Conservation (phyloP, 495 filamentous ascomycete genomes). For the Astrocystis sublimbata region DNA sequence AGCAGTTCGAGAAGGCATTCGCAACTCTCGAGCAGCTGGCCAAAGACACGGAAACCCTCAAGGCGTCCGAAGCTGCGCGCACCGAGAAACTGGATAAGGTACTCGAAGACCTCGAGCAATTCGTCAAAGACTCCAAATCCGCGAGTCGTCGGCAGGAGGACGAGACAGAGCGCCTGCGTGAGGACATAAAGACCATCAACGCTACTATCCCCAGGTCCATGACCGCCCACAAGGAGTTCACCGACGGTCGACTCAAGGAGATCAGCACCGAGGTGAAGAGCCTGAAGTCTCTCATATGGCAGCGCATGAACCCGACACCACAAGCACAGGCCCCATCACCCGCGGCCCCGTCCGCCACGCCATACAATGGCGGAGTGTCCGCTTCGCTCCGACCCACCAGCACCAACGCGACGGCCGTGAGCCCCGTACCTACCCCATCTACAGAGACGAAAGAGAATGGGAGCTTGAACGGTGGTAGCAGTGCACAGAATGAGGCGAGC, state of each 20-base stretch:
- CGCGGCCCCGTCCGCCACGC: conserved; percentile 23
- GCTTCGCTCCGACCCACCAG: conserved; percentile 42
- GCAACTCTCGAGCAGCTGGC: conserved; percentile 86
- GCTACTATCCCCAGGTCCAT: conserved; percentile 85
- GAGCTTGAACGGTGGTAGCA: conserved; percentile 13
- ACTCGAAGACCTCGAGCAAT: conserved; percentile 77
- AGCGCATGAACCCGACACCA: conserved; percentile 66
- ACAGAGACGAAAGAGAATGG: conserved; percentile 36
- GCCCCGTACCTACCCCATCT: conserved; percentile 30
- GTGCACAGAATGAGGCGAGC: conserved; percentile 23
- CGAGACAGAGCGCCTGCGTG: conserved; percentile 78
- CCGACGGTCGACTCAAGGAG: conserved; percentile 78
- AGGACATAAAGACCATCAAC: conserved; percentile 80
- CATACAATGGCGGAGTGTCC: conserved; percentile 27
- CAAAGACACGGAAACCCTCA: conserved; percentile 84
- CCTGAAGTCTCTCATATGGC: conserved; percentile 82
- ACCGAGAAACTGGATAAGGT: conserved; percentile 83
- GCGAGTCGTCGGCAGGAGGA: conserved; percentile 77
- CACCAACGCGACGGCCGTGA: conserved; percentile 32
- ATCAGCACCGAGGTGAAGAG: conserved; percentile 88
- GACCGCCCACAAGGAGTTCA: conserved; percentile 78
- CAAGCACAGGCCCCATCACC: conserved; percentile 29
- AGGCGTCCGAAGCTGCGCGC: conserved; percentile 78
- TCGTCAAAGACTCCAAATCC: conserved; percentile 77
- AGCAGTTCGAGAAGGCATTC: conserved; percentile 88